phyloP scores from a whole-genome alignment of 108 stramenopile genomes.

The Stephanodiscus minutulus region DNA sequence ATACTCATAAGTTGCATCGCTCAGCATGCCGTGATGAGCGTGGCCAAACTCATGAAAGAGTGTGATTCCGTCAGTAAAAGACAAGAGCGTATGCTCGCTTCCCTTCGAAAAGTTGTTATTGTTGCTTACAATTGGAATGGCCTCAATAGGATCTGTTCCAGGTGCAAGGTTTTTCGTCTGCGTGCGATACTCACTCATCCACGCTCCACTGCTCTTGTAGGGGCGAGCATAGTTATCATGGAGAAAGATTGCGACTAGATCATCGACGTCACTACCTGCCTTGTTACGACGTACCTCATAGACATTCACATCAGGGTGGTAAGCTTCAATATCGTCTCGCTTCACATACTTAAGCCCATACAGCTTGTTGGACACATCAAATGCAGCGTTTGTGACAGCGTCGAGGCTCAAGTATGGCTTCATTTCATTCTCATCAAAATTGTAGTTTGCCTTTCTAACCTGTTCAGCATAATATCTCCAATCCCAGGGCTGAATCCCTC shows the following conservation, averaged over 20 bases:
- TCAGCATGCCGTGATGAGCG: slow-evolving; percentile 77
- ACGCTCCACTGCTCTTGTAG: slow-evolving; percentile 70
- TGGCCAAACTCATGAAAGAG: slow-evolving; percentile 74
- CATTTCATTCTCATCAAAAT: slow-evolving; percentile 73
- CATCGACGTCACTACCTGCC: slow-evolving; percentile 36
- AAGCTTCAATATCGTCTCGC: slow-evolving; percentile 59
- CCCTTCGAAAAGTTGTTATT: slow-evolving; percentile 85
- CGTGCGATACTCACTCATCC: slow-evolving; percentile 84
- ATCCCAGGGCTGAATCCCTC: slow-evolving; percentile 79
- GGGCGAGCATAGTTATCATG: slow-evolving; percentile 80
- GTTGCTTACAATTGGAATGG: slow-evolving; percentile 73
- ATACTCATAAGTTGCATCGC: slow-evolving; percentile 66
- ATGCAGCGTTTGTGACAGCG: slow-evolving; percentile 58
- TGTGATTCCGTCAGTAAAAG: slow-evolving; percentile 64
- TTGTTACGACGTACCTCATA: slow-evolving; percentile 67
- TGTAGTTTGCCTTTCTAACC: slow-evolving; percentile 66
- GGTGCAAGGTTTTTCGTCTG: slow-evolving; percentile 68
- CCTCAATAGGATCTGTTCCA: slow-evolving; percentile 51
- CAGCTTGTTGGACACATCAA: slow-evolving; percentile 75
- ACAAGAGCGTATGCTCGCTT: slow-evolving; percentile 56
- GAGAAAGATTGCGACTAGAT: slow-evolving; percentile 69
- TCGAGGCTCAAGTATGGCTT: slow-evolving; percentile 78
- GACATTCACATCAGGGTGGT: slow-evolving; percentile 73
- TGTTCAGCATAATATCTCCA: slow-evolving; percentile 82
- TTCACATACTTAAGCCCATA: slow-evolving; percentile 69